Conservation (phyloP, 139 green algal genomes). For the Astrephomene gubernaculifera region DNA sequence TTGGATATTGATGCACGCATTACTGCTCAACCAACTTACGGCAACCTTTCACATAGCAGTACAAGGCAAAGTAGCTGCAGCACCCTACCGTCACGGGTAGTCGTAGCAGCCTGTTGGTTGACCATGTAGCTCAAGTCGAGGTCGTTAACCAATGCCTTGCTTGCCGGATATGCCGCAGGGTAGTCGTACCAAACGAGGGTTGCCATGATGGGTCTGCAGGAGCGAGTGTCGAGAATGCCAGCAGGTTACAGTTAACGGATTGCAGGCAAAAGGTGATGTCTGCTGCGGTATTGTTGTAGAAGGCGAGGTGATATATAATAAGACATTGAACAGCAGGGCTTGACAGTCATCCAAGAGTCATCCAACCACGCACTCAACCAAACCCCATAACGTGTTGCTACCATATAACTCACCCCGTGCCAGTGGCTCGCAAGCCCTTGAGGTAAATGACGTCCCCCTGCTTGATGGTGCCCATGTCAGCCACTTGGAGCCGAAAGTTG, state of each 20-base stretch:
- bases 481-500: background rate
- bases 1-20: no score
- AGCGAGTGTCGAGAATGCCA: no score
- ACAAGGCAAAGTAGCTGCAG: no score
- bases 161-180: background rate
- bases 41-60: background rate
- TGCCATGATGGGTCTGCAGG: background rate
- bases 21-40: no score
- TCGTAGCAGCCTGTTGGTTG: background rate
- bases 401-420: slow-evolving; percentile 13
- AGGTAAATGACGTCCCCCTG: background rate
- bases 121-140: background rate
- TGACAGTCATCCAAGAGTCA: no score
- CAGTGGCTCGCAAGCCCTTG: background rate
- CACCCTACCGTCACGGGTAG: background rate
- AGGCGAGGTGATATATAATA: no score
- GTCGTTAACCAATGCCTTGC: slow-evolving; percentile 2
- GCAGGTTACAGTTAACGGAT: no score
- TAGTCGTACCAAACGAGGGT: slow-evolving; percentile 24
- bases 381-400: no score
- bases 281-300: no score
- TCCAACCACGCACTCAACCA: no score
- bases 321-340: no score
- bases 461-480: background rate
- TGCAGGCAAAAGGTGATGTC: no score